Conservation (phyloP, 1,284 basidiomycete genomes). For the Pascua sp. region DNA sequence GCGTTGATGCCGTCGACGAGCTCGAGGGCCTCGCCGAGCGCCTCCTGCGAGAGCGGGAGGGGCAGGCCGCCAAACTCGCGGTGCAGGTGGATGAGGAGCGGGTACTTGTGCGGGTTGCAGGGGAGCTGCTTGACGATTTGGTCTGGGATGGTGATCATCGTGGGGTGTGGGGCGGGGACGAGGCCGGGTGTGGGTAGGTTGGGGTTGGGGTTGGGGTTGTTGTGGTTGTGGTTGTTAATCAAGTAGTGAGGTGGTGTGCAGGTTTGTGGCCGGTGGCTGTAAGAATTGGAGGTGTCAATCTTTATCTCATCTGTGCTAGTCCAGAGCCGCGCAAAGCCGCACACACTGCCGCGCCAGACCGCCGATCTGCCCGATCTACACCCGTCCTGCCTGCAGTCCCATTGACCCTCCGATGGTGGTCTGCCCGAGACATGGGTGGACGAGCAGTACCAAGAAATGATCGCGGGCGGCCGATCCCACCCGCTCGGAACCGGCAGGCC, state of each 20-base stretch:
- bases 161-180: neutral
- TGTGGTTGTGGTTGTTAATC: neutral
- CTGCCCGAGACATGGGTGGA: too few relatives aligned
- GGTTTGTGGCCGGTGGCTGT: neutral
- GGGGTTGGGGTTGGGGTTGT: neutral
- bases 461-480: too few relatives aligned
- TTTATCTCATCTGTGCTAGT: too few relatives aligned
- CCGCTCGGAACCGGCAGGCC: too few relatives aligned
- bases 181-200: neutral
- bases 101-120: conserved; percentile 15
- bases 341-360: too few relatives aligned
- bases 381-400: too few relatives aligned
- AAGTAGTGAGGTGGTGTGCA: neutral
- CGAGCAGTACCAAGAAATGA: too few relatives aligned
- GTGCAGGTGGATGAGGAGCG: conserved; percentile 9
- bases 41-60: conserved; percentile 6
- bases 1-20: conserved; percentile 11
- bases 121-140: conserved; percentile 19
- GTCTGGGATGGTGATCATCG: conserved; percentile 16
- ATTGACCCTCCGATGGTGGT: too few relatives aligned
- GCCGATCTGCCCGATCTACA: too few relatives aligned
- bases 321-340: too few relatives aligned
- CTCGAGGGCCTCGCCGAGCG: conserved; percentile 15
- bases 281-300: too few relatives aligned
- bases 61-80: conserved; percentile 14